phyloP scores from a whole-genome alignment of 805 yeast genomes.

The Vanderwaltozyma yarrowii region DNA sequence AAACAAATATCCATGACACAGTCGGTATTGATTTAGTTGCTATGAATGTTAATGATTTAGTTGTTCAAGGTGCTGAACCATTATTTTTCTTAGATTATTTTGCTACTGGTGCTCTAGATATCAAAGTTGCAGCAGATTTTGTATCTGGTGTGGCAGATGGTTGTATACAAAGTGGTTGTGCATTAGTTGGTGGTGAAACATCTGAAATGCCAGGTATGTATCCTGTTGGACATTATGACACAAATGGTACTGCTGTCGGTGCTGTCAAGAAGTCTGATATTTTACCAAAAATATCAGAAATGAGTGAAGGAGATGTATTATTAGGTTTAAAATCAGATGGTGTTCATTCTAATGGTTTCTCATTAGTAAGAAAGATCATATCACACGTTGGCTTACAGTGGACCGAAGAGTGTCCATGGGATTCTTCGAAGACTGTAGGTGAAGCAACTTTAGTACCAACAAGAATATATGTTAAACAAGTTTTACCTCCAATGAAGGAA shows the following conservation, averaged over 20 bases:
- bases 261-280: slow-evolving; percentile 73
- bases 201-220: slow-evolving; percentile 99
- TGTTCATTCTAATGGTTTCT: slow-evolving; percentile 93
- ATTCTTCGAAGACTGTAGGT: slow-evolving; percentile 58
- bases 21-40: slow-evolving; percentile 98
- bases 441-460: slow-evolving; percentile 85
- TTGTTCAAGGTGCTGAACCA: slow-evolving; percentile 99
- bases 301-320: slow-evolving; percentile 72
- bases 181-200: slow-evolving; percentile 97
- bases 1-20: slow-evolving; percentile 81
- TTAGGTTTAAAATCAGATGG: slow-evolving; percentile 89
- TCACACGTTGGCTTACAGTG: slow-evolving; percentile 66
- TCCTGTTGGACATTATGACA: slow-evolving; percentile 89
- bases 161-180: slow-evolving; percentile 91
- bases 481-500: slow-evolving; percentile 62
- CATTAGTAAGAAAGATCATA: slow-evolving; percentile 85
- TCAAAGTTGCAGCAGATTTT: slow-evolving; percentile 73
- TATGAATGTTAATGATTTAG: slow-evolving; percentile 95
- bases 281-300: slow-evolving; percentile 57
- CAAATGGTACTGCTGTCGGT: slow-evolving; percentile 98
- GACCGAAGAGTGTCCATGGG: slow-evolving; percentile 81
- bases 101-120: slow-evolving; percentile 88
- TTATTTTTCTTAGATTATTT: slow-evolving; percentile 89
- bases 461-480: slow-evolving; percentile 84
- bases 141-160: slow-evolving; percentile 96